Conservation (phyloP, 257 asterid species). For the Solanum chiquidenum region DNA sequence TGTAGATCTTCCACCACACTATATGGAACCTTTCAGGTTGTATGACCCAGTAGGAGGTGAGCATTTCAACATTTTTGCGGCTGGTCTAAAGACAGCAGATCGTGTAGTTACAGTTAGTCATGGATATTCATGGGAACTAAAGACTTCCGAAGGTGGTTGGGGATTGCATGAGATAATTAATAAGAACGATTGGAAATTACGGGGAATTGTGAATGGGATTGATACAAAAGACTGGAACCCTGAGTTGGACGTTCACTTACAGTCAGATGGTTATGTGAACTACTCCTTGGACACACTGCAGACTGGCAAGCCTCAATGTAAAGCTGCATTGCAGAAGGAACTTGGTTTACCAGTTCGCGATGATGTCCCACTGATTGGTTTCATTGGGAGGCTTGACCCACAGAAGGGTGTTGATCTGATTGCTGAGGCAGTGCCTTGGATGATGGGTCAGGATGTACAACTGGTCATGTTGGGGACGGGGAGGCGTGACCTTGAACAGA, state of each 20-base stretch:
- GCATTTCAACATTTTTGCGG: constrained; percentile 89
- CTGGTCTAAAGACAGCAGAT: constrained; percentile 82
- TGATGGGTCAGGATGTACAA: constrained; percentile 78
- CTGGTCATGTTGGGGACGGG: constrained; percentile 91
- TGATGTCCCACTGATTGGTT: constrained; percentile 68
- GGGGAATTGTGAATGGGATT: constrained; percentile 90
- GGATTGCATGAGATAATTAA: constrained; percentile 75
- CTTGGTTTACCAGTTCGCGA: constrained; percentile 58
- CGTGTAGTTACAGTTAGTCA: constrained; percentile 84
- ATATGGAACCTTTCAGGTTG: constrained; percentile 54
- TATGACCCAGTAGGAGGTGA: constrained; percentile 92
- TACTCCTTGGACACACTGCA: constrained; percentile 72
- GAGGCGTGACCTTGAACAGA: constrained; percentile 59
- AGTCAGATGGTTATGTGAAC: constrained; percentile 65
- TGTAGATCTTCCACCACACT: constrained; percentile 72
- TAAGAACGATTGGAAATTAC: constrained; percentile 68
- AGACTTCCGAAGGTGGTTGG: constrained; percentile 93
- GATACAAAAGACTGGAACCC: constrained; percentile 91
- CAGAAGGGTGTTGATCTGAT: constrained; percentile 92
- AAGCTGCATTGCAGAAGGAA: constrained; percentile 82
- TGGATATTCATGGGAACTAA: constrained; percentile 86
- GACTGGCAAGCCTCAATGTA: constrained; percentile 67
- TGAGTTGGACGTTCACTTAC: constrained; percentile 51
- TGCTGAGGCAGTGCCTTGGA: constrained; percentile 90
- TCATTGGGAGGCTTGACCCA: constrained; percentile 84